Evolutionary conservation across 352 stramenopile species (phyloP), one percentile per base, ranked within the genome.

Genomic region (Globisporangium nunn): DNA sequence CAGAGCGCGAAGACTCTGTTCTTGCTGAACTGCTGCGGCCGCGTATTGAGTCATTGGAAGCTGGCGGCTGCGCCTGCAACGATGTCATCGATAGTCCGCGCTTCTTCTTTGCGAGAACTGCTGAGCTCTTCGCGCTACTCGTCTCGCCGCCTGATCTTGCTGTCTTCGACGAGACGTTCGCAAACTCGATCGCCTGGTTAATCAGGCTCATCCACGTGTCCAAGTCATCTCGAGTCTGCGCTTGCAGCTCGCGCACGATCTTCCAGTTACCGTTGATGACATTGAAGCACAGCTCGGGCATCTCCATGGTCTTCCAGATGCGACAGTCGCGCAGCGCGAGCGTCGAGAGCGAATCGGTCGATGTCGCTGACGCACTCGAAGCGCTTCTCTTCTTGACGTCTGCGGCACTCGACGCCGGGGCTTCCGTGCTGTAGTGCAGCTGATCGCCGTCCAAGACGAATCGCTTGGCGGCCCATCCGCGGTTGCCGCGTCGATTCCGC

Each of bases 231-330:
- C 71, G 74, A 11, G 71, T 84, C 33, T 72, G 52, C 4, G 82
- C 80, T 37, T 86, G 82, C 39, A 92, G 69, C 56, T 92, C 82
- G 48, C 80, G 82, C 51, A 86, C 86, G 63, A 92, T 92, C 68
- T 92, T 92, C 78, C 78, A 90, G 51, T 67, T 82, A 43, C 67
- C 75, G 56, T 90, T 77, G 31, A 92, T 73, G 40, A 92, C 69
- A 51, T 92, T 82, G 60, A 92, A 91, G 43, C 68, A 73, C 40
- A 91, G 70, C 58, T 89, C 80, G 17, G 80, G 78, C 82, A 92
- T 92, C 61, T 92, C 82, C 76, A 79, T 88, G 8, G 82, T 92
- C 71, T 92, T 92, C 81, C 81, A 92, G 60, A 92, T 90, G 15
- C 81, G 79, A 50, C 81, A 92, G 48, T 81, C 79, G 37, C 72